phyloP scores from a whole-genome alignment of 2,329 filamentous ascomycete species.

The Penicillium concentricum region DNA sequence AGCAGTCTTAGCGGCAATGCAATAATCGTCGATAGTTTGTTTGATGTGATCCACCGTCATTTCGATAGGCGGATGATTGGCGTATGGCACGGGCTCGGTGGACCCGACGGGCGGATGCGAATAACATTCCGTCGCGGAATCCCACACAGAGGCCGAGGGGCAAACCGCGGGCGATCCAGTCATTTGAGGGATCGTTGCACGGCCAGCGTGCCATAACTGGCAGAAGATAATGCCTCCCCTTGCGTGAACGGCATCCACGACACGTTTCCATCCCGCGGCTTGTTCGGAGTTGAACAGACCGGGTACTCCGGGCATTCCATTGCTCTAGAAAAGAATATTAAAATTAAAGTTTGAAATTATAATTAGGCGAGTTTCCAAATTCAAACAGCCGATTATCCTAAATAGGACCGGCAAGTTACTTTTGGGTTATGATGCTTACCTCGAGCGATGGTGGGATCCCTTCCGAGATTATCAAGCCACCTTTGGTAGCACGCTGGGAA shows the following conservation, averaged over 20 bases:
- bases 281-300: conserved; percentile 42
- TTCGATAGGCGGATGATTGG: conserved; percentile 46
- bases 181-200: conserved; percentile 45
- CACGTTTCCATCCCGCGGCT: conserved; percentile 51
- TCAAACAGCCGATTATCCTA: background rate
- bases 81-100: conserved; percentile 38
- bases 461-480: conserved; percentile 40
- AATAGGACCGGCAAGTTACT: background rate
- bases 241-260: conserved; percentile 52
- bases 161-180: conserved; percentile 40
- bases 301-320: conserved; percentile 40
- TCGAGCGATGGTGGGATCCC: conserved; percentile 40
- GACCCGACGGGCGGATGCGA: conserved; percentile 40
- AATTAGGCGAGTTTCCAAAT: background rate
- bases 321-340: conserved; percentile 29
- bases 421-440: conserved; percentile 24
- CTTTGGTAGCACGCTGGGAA: conserved; percentile 38
- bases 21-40: conserved; percentile 46
- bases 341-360: conserved; percentile 21
- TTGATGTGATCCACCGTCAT: conserved; percentile 49
- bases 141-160: conserved; percentile 48
- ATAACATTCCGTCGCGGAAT: conserved; percentile 45
- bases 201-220: conserved; percentile 48
- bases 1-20: conserved; percentile 48
- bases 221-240: conserved; percentile 51